Evolutionary conservation across 345 rosid species (phyloP), one percentile per base, ranked within the genome.

Genomic region (Clarkia xantiana): DNA sequence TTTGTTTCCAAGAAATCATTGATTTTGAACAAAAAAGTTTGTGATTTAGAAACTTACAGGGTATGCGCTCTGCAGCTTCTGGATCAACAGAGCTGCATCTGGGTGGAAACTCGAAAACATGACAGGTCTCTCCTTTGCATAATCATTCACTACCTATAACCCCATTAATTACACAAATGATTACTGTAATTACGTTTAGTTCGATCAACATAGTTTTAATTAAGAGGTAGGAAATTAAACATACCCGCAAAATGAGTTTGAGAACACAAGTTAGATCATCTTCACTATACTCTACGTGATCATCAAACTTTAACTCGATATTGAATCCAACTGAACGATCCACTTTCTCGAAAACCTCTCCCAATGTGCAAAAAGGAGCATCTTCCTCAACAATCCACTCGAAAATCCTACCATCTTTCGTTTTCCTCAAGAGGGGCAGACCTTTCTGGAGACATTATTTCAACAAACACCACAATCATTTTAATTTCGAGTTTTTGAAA

Each of bases 31-130:
- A n/a, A n/a, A n/a, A n/a, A n/a, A n/a, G n/a, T n/a, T n/a, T n/a
- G n/a, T n/a, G n/a, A 44, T 12, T 29, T 12, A 47, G 17, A 40
- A 18, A 22, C 84, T 64, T 65, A 86, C 98, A 49, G 96, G 98
- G 63, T 86, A 82, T 4, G 55, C 52, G 66, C 38, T 62, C 62
- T 91, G 98, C 40, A 86, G 63, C 58, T 84, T 80, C 62, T 78
- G 65, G 34, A 78, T 42, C 14, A 86, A 75, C 38, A 67, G 44
- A 12, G 87, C 96, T 9, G 95, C 95, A 66, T 86, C 95, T 3
- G 98, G 98, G 23, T 91, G 96, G 69, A 91, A 91, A 43, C 73
- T 73, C 18, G 98, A 91, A 73, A 91, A 86, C 51, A 84, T 69
- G 46, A 84, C 74, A 16, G 94, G 81, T 53, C 95, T 78, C 17